Base-by-base conservation (phyloP, 1,139 yeast species). In the Hemisphaericaspora lyxosophila region DNA sequence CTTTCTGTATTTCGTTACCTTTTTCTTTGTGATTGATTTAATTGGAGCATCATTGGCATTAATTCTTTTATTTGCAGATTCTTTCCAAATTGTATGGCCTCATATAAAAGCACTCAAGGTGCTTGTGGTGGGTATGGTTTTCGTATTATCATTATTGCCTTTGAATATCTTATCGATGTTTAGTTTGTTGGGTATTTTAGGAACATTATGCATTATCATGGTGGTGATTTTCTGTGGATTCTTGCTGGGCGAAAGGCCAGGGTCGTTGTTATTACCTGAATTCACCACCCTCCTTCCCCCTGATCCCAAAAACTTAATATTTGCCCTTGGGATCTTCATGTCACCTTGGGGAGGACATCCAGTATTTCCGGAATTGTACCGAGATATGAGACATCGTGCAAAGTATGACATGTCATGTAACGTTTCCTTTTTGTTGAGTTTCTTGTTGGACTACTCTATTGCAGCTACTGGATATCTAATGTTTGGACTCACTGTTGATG, bases 321-420 rank as follows among this genome's bases (percentile, higher is more conserved):
- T 85, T 26, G 73, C 88, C 4, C 70, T 85, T 45, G 95, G 95
- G 5, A 73, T 86, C 31, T 75, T 85, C 48, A 82, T 86, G 82
- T 85, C 94, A 7, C 90, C 92, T 12, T 86, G 92, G 86, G 94
- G 95, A 45, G 95, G 95, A 3, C 95, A 86, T 58, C 89, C 94
- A 1, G 86, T 86, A 15, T 85, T 85, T 50, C 95, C 95, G 2
- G 87, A 85, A 52, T 67, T 86, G 36, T 83, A 80, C 57, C 71
- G 83, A 33, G 95, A 86, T 57, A 85, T 86, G 95, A 76, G 88
- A 53, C 90, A 83, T 51, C 90, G 92, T 2, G 32, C 46, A n/a
- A 69, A 66, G 40, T 71, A 50, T 43, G 43, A 46, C 14, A 39
- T 40, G 7, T 55, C 65, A 36, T 54, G 66, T 38, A 55, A 58